phyloP scores from a whole-genome alignment of 140 eudicot species.

The Eryngium alpinum region DNA sequence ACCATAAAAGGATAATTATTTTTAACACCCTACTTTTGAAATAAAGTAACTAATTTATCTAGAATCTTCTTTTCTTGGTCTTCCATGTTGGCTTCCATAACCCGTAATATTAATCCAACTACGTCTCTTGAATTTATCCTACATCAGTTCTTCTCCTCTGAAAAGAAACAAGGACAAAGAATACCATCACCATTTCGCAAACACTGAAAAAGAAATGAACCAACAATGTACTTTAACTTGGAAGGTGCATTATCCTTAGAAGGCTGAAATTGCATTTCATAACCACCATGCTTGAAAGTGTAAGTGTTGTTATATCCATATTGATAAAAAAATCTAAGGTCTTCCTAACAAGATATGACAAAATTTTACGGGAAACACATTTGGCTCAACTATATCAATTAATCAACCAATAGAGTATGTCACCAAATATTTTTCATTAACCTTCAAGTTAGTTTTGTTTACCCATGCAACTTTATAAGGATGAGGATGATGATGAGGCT shows the following conservation, averaged over 20 bases:
- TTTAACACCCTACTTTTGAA: too few species aligned
- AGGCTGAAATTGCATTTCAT: not conserved
- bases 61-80: too few species aligned
- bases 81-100: too few species aligned
- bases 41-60: too few species aligned
- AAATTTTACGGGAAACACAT: not conserved
- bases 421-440: not conserved
- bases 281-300: not conserved
- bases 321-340: not conserved
- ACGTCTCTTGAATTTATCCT: too few species aligned
- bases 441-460: not conserved
- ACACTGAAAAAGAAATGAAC: not conserved
- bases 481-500: not conserved
- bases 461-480: not conserved
- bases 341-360: not conserved
- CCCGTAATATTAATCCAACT: too few species aligned
- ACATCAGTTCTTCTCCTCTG: too few species aligned
- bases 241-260: not conserved
- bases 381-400: not conserved
- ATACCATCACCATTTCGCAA: not conserved
- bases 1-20: too few species aligned
- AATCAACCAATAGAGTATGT: not conserved
- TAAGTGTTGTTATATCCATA: not conserved
- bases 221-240: not conserved
- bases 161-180: too few species aligned